Evolutionary conservation across 768 basidiomycete species (phyloP), one percentile per base, ranked within the genome.

Genomic region (Hypsizygus marmoreus): DNA sequence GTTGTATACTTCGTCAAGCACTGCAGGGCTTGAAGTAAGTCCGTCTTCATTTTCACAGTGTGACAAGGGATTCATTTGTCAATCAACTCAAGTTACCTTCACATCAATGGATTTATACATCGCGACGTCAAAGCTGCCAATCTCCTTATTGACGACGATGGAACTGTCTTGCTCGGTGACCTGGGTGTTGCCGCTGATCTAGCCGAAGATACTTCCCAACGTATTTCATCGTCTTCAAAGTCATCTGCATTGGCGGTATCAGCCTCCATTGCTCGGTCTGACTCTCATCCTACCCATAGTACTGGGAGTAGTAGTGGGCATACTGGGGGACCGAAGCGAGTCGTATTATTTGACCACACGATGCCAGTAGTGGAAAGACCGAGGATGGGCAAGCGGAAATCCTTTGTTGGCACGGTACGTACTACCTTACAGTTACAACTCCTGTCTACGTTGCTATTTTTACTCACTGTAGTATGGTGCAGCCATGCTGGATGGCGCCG

Each of bases 401-500:
- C 87, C 8, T 97, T 97, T 59, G 95, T 97, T 11, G 95, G 95
- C 38, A 97, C 94, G 19, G 86, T 88, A 47, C 40, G 82, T 54
- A 25, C 42, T 31, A 39, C 30, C 23, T 25, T 16, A n/a, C n/a
- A n/a, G n/a, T n/a, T n/a, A n/a, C n/a, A n/a, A n/a, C n/a, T n/a
- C n/a, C n/a, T n/a, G n/a, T n/a, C n/a, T n/a, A n/a, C n/a, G n/a
- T n/a, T n/a, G n/a, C n/a, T n/a, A n/a, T n/a, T n/a, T n/a, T n/a
- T n/a, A n/a, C n/a, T n/a, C n/a, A n/a, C n/a, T n/a, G n/a, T n/a
- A n/a, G n/a, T n/a, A n/a, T n/a, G n/a, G n/a, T 37, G 26, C 46
- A 84, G 82, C 95, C 95, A 1, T 91, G 89, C 62, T 97, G 91
- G 91, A 97, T 97, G 94, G 91, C 95, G 0, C 95, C 95, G 2